Evolutionary conservation across 2,329 filamentous ascomycete species (phyloP).

Genomic region (Neonectria coccinea): DNA sequence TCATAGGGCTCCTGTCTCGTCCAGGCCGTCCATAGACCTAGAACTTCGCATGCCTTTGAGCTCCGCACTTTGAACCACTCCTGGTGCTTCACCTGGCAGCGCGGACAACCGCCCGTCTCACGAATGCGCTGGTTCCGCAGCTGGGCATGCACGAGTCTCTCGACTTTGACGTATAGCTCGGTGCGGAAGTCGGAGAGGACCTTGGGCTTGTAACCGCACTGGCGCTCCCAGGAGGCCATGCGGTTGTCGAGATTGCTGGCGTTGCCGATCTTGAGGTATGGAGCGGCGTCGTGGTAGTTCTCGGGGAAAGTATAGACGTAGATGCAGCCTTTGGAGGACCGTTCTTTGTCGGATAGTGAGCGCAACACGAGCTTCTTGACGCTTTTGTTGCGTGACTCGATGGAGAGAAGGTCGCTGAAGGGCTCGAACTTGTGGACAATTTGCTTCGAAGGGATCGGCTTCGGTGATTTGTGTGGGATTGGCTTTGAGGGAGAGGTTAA

Average conservation of each 20-base stretch:
- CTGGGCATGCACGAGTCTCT: slow-evolving; percentile 47
- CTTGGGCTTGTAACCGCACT: slow-evolving; percentile 44
- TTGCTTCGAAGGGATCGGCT: background rate
- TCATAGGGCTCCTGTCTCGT: slow-evolving; percentile 46
- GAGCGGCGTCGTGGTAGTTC: slow-evolving; percentile 28
- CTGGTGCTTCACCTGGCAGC: slow-evolving; percentile 37
- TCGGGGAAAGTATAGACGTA: slow-evolving; percentile 44
- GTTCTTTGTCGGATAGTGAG: slow-evolving; percentile 11
- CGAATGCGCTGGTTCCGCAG: slow-evolving; percentile 42
- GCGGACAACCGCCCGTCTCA: slow-evolving; percentile 40
- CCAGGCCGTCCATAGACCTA: slow-evolving; percentile 46
- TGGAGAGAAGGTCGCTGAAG: slow-evolving; percentile 24
- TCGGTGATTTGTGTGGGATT: background rate
- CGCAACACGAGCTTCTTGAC: slow-evolving; percentile 34
- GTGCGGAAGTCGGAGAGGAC: slow-evolving; percentile 29
- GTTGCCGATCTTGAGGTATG: slow-evolving; percentile 49
- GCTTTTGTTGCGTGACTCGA: slow-evolving; percentile 29
- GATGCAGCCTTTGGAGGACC: slow-evolving; percentile 30
- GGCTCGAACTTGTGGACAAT: slow-evolving; percentile 32
- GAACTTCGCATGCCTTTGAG: slow-evolving; percentile 26
- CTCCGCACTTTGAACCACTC: slow-evolving; percentile 48
- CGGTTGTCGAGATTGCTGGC: slow-evolving; percentile 37
- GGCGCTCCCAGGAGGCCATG: slow-evolving; percentile 38
- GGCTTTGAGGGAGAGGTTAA: slow-evolving; percentile 3
- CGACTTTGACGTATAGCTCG: slow-evolving; percentile 44